Percentiles rank a stretch among this genome's conserved stretches.
phyloP scores from a whole-genome alignment of 257 asterid species.

The Solanum lycopersicoides region DNA sequence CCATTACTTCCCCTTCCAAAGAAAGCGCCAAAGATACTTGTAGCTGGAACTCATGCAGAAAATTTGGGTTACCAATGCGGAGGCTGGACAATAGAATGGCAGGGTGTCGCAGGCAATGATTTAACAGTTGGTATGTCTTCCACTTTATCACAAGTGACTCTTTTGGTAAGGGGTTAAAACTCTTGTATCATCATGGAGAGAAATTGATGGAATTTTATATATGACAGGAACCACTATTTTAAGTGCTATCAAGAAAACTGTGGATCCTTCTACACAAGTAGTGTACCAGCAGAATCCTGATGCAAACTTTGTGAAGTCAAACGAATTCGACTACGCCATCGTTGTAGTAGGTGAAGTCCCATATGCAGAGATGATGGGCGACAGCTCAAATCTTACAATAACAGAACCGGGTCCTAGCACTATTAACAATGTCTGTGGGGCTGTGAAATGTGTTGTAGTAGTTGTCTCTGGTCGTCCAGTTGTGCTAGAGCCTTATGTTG shows the following conservation, averaged over 20 bases:
- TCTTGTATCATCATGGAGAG: not conserved
- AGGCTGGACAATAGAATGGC: slow-evolving; percentile 38
- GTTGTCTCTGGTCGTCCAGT: slow-evolving; percentile 11
- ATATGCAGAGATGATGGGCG: slow-evolving; percentile 10
- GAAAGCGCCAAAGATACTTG: slow-evolving; percentile 14
- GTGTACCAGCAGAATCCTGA: slow-evolving; percentile 7
- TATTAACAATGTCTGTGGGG: slow-evolving; percentile 3
- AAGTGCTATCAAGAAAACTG: slow-evolving; percentile 2
- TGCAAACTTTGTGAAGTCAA: not conserved
- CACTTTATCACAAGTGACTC: not conserved
- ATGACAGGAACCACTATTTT: slow-evolving; percentile 9
- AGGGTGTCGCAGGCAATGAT: slow-evolving; percentile 17
- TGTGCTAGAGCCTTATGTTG: not conserved
- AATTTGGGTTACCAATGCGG: slow-evolving; percentile 29
- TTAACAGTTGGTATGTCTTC: not conserved
- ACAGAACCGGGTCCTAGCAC: slow-evolving; percentile 8
- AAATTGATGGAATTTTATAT: not conserved
- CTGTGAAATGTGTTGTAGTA: slow-evolving; percentile 3
- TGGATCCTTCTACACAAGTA: slow-evolving; percentile 12
- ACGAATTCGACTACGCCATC: slow-evolving; percentile 1
- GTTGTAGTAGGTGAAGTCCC: slow-evolving; percentile 15
- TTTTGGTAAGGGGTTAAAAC: not conserved
- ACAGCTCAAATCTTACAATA: slow-evolving; percentile 9
- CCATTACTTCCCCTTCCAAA: slow-evolving; percentile 28
- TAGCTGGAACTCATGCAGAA: slow-evolving; percentile 32